phyloP scores from a whole-genome alignment of 2,329 filamentous ascomycete species.

The Fusarium nodosum region DNA sequence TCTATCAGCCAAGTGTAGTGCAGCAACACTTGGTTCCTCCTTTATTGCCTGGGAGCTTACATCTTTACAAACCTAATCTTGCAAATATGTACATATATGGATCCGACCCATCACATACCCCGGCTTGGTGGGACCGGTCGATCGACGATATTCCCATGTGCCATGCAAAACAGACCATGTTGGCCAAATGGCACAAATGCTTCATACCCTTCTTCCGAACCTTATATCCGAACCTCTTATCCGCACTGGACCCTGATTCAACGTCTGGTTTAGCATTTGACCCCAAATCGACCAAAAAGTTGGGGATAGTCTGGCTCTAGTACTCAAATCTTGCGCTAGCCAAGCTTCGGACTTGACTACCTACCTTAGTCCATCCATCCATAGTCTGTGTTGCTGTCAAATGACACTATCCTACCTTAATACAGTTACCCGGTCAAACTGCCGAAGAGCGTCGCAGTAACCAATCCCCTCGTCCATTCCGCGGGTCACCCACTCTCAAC shows the following conservation, averaged over 20 bases:
- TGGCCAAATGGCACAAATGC: not conserved
- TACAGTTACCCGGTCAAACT: slow-evolving; percentile 34
- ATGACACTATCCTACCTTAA: slow-evolving; percentile 17
- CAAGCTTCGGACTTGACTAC: slow-evolving; percentile 19
- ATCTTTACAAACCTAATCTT: slow-evolving; percentile 4
- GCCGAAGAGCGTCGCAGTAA: slow-evolving; percentile 30
- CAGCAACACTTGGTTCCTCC: not conserved
- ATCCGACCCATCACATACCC: slow-evolving; percentile 1
- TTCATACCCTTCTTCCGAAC: not conserved
- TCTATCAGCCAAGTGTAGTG: not conserved
- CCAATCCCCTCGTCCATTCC: slow-evolving; percentile 33
- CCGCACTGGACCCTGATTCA: not conserved
- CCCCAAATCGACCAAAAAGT: slow-evolving; percentile 6
- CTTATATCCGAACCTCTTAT: slow-evolving; percentile 1
- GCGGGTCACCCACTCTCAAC: slow-evolving; percentile 24
- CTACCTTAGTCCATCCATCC: slow-evolving; percentile 7
- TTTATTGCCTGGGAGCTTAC: not conserved
- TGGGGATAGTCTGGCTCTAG: slow-evolving; percentile 3
- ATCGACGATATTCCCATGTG: not conserved
- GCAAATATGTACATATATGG: not conserved
- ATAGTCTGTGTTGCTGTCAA: slow-evolving; percentile 12
- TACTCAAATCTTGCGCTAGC: slow-evolving; percentile 21
- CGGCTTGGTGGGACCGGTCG: not conserved
- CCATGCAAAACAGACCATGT: slow-evolving; percentile 5
- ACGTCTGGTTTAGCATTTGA: slow-evolving; percentile 3